A percentile compares a stretch with the other conserved stretches of the same genome.
Conservation (phyloP, 768 basidiomycete genomes). For the Mycena amicta region DNA sequence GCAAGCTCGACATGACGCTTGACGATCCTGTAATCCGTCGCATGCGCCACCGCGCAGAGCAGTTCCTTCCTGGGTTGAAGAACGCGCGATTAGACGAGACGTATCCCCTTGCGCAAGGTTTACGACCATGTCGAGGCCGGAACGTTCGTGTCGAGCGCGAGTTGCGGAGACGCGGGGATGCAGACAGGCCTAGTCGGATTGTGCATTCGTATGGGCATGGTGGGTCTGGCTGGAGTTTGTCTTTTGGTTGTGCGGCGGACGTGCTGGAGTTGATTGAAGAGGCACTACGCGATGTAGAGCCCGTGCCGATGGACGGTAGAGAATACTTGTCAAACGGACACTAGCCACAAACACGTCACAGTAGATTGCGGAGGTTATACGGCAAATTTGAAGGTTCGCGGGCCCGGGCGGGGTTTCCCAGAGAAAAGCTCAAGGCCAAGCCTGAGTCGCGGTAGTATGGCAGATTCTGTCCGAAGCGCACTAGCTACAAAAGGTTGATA, state of each 20-base stretch:
- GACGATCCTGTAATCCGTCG: conserved; percentile 31
- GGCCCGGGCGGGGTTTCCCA: too few species aligned
- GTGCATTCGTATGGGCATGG: conserved; percentile 32
- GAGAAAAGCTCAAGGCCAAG: too few species aligned
- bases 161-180: conserved; percentile 10
- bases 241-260: conserved; percentile 29
- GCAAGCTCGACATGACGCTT: conserved; percentile 29
- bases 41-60: conserved; percentile 32
- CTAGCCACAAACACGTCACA: too few species aligned
- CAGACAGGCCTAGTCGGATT: conserved; percentile 21
- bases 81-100: conserved; percentile 29
- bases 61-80: conserved; percentile 30
- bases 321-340: too few species aligned
- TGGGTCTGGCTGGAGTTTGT: conserved; percentile 29
- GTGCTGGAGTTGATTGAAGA: conserved; percentile 20
- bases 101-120: conserved; percentile 31
- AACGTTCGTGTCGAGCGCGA: conserved; percentile 35
- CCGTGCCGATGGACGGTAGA: neutral
- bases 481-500: too few species aligned
- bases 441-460: too few species aligned
- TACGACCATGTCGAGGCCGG: conserved; percentile 29
- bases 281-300: neutral
- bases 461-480: too few species aligned
- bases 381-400: too few species aligned
- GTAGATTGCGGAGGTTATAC: too few species aligned